A percentile compares a stretch with the other conserved stretches of the same genome.
Conservation (phyloP, 768 basidiomycete genomes). For the Boletus insuetus region DNA sequence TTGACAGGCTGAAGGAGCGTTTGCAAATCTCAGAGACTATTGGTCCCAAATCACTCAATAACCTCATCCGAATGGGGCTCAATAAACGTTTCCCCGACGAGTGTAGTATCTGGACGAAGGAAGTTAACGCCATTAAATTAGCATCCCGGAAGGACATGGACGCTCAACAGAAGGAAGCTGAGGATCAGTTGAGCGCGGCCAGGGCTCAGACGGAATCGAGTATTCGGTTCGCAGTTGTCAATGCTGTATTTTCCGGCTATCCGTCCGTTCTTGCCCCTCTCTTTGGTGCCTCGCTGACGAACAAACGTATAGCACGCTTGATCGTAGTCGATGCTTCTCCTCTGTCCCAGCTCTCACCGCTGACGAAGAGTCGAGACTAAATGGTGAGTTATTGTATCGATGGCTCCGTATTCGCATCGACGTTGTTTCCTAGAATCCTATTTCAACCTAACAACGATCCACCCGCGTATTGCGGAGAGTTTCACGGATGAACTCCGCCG, state of each 20-base stretch:
- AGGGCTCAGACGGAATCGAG: constrained; percentile 14
- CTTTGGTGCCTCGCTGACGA: neutral
- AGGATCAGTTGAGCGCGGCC: constrained; percentile 10
- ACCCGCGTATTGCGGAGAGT: constrained; percentile 18
- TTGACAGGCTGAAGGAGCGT: constrained; percentile 22
- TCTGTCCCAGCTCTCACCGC: constrained; percentile 10
- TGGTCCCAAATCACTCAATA: constrained; percentile 22
- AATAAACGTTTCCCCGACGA: constrained; percentile 26
- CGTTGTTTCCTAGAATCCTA: constrained; percentile 13
- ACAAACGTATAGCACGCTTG: constrained; percentile 12
- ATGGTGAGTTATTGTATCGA: neutral
- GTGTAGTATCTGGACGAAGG: constrained; percentile 23
- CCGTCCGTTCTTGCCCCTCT: constrained; percentile 10
- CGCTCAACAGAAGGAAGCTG: constrained; percentile 11
- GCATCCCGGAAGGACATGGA: neutral
- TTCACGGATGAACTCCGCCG: constrained; percentile 20
- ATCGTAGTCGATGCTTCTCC: constrained; percentile 15
- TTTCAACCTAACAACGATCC: constrained; percentile 10
- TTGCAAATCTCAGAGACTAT: constrained; percentile 27
- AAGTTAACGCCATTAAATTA: constrained; percentile 8
- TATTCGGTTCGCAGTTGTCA: constrained; percentile 23
- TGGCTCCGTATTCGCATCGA: neutral
- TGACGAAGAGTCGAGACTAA: constrained; percentile 14
- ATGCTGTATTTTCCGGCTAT: constrained; percentile 28
- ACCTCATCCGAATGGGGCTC: constrained; percentile 33